Conservation (phyloP, 352 stramenopile species). For the Thalassiosira allenii region DNA sequence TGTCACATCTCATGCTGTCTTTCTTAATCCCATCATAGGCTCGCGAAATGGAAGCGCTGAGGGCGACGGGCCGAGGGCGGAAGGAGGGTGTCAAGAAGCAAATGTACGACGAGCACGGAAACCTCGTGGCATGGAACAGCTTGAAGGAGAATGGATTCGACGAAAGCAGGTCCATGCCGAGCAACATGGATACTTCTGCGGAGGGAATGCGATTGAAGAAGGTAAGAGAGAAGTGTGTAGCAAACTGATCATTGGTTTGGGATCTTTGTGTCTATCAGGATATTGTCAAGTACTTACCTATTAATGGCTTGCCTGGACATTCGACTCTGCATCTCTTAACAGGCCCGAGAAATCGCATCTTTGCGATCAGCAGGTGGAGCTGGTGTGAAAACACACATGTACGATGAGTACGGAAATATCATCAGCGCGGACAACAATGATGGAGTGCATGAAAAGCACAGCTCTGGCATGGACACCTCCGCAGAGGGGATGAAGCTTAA, state of each 20-base stretch:
- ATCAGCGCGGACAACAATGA: not conserved
- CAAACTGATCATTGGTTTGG: not conserved
- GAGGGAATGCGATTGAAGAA: conserved; percentile 8
- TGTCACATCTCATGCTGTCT: too few species aligned
- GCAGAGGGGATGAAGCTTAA: conserved; percentile 5
- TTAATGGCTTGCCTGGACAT: too few species aligned
- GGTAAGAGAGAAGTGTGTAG: not conserved
- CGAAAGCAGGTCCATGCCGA: too few species aligned
- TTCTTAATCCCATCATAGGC: too few species aligned
- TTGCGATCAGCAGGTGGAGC: not conserved
- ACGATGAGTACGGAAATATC: not conserved
- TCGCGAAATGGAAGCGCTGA: not conserved
- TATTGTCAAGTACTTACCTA: too few species aligned
- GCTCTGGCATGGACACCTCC: not conserved
- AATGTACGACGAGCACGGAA: conserved; percentile 3
- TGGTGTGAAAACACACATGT: not conserved
- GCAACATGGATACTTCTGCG: conserved; percentile 16
- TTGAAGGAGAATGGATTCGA: conserved; percentile 8
- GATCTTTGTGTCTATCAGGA: too few species aligned
- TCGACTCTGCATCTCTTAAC: too few species aligned
- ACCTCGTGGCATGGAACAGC: conserved; percentile 11
- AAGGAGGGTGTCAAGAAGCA: not conserved
- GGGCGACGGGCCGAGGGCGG: not conserved
- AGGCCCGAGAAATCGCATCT: too few species aligned
- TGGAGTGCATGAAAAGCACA: not conserved